These are phyloP conservation scores for Lepidium aucheri DNA, from an alignment of 345 rosid genomes.

Conservation along the genomic window DNA sequence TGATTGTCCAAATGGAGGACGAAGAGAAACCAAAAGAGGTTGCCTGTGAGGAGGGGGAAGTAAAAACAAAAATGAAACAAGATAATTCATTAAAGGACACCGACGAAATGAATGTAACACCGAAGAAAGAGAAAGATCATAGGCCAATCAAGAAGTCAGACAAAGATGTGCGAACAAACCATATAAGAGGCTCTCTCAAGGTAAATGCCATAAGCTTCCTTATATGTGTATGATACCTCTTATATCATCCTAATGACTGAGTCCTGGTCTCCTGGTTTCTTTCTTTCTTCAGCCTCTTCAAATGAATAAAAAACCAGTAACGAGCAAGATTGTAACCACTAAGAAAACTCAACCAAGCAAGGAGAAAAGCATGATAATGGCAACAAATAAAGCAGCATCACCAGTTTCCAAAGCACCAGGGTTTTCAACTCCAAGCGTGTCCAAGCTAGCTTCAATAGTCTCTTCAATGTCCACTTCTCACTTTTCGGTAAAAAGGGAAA, in stretches of 20 bases:
- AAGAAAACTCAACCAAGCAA: slow-evolving; percentile 17
- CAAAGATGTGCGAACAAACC: slow-evolving; percentile 21
- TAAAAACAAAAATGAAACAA: slow-evolving; percentile 14
- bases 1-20: too few relatives aligned
- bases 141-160: slow-evolving; percentile 15
- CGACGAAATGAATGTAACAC: not conserved
- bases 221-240: not conserved
- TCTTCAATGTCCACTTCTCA: slow-evolving; percentile 25
- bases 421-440: slow-evolving; percentile 35
- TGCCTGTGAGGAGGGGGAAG: not conserved
- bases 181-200: slow-evolving; percentile 37
- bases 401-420: slow-evolving; percentile 30
- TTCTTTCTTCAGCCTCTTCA: slow-evolving; percentile 31
- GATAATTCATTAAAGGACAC: slow-evolving; percentile 16
- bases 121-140: slow-evolving; percentile 21
- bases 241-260: too few relatives aligned
- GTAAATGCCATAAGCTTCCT: slow-evolving; percentile 24
- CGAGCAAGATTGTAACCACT: not conserved
- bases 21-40: too few relatives aligned
- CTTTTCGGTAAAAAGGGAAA: slow-evolving; percentile 23
- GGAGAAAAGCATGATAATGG: slow-evolving; percentile 3
- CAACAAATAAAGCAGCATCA: slow-evolving; percentile 25
- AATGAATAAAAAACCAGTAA: slow-evolving; percentile 16
- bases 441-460: slow-evolving; percentile 35
- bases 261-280: not conserved